A percentile compares a stretch with the other conserved stretches of the same genome.
Evolutionary conservation across 768 basidiomycete species (phyloP).

Genomic region (Lentinula detonsa): DNA sequence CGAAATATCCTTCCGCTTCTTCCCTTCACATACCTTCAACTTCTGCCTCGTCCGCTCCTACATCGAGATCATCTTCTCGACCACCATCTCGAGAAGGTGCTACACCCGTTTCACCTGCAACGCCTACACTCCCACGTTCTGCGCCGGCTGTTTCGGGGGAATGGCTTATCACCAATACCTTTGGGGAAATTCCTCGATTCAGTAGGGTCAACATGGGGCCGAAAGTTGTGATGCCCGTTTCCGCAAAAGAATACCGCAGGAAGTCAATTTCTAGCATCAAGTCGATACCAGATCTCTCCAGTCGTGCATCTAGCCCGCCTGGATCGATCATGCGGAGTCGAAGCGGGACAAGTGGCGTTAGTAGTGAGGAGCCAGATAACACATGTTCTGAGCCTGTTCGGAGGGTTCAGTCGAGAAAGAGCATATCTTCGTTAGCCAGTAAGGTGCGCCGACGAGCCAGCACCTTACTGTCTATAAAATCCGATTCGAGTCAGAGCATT

Average conservation of each 20-base stretch:
- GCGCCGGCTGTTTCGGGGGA: neutral
- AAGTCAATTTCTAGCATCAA: neutral
- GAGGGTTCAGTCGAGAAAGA: neutral
- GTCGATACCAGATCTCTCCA: neutral
- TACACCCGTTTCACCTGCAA: neutral
- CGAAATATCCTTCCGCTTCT: neutral
- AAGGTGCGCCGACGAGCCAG: neutral
- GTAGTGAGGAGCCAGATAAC: neutral
- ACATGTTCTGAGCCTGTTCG: neutral
- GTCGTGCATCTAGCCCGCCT: neutral
- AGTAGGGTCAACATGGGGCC: neutral
- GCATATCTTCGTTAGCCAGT: neutral
- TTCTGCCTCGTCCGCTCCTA: neutral
- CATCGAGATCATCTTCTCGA: neutral
- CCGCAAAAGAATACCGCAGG: conserved; percentile 3
- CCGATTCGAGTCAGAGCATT: neutral
- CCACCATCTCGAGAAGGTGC: neutral
- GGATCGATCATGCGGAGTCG: neutral
- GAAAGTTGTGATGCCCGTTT: neutral
- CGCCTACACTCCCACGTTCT: neutral
- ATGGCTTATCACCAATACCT: neutral
- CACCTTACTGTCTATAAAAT: neutral
- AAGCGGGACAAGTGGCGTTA: neutral
- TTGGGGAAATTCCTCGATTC: conserved; percentile 1
- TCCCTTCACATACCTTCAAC: neutral